Evolutionary conservation across 768 basidiomycete species (phyloP), one percentile per base, ranked within the genome.

Genomic region (Scleroderma citrinum): DNA sequence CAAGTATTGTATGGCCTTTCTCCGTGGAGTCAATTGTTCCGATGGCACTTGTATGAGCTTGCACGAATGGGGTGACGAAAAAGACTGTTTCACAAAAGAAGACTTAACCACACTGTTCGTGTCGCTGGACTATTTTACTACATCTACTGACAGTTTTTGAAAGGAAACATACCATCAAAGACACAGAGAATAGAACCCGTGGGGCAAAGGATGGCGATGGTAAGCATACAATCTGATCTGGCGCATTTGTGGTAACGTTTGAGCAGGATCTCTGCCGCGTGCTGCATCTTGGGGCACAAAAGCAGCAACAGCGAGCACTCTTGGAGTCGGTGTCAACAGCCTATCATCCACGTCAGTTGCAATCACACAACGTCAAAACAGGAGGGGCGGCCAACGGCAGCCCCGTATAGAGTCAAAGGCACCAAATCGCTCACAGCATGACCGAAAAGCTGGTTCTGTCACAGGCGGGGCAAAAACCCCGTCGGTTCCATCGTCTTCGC

Each of bases 61-160:
- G 38, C 96, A 99, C 63, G 96, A 98, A 65, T 96, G 92, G 91
- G 96, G 94, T 30, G 96, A 97, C 53, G 95, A 98, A 69, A 88
- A 92, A 48, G 96, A 99, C 66, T 94, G 91, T 60, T 94, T 96
- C 63, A 93, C 94, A 1, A 94, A 94, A 69, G 93, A 97, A 65
- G 95, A 98, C 67, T 72, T 95, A 50, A 87, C 92, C 21, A 95
- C 93, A 1, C 69, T 94, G 92, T 95, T 62, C 41, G 81, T 76
- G 38, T 51, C 48, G 46, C 54, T 53, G 20, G 49, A 20, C 20
- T 13, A 30, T 53, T 46, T 29, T 40, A 14, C 48, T 24, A 24
- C 6, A 24, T 13, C 47, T 30, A 38, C 44, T 50, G 2, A 56
- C 26, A 42, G 5, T 30, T 34, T 12, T 0, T 41, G 47, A 6